Percentiles rank a stretch among this genome's conserved stretches.
phyloP scores from a whole-genome alignment of 202 grass and related monocot species.

The Miscanthus sacchariflorus region DNA sequence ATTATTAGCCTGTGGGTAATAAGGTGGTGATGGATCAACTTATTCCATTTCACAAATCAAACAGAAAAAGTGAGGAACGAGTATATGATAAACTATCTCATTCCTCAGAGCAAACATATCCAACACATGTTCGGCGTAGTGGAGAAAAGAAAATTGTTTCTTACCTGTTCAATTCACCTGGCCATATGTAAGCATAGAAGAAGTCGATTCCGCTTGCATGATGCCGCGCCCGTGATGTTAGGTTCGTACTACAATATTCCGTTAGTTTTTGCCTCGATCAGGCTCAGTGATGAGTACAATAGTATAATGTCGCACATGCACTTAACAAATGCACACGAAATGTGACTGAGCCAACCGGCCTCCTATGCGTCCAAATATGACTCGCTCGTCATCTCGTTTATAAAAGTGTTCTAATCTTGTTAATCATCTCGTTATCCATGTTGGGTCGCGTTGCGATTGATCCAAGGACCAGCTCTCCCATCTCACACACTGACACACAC shows the following conservation, averaged over 20 bases:
- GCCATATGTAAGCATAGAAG: no score
- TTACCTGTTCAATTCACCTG: background rate
- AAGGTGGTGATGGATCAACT: no score
- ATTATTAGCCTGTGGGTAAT: no score
- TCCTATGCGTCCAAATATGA: background rate
- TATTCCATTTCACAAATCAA: no score
- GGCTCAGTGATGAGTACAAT: background rate
- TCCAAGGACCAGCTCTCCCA: constrained; percentile 15
- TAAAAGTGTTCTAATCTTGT: background rate
- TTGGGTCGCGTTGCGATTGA: background rate
- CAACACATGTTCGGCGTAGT: no score
- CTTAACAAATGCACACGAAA: constrained; percentile 17
- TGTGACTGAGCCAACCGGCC: background rate
- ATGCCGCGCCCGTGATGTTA: background rate
- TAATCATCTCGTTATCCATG: background rate
- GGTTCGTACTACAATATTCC: background rate
- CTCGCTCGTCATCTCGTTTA: background rate
- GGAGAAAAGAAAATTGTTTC: constrained; percentile 9
- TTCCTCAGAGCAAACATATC: no score
- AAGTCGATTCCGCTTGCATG: background rate
- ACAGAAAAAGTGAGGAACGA: no score
- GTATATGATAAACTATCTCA: no score
- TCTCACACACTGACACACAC: constrained; percentile 20
- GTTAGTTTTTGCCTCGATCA: no score
- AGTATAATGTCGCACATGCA: background rate